Evolutionary conservation across 2,329 filamentous ascomycete species (phyloP).

Genomic region (Pseudogymnoascus sp.): DNA sequence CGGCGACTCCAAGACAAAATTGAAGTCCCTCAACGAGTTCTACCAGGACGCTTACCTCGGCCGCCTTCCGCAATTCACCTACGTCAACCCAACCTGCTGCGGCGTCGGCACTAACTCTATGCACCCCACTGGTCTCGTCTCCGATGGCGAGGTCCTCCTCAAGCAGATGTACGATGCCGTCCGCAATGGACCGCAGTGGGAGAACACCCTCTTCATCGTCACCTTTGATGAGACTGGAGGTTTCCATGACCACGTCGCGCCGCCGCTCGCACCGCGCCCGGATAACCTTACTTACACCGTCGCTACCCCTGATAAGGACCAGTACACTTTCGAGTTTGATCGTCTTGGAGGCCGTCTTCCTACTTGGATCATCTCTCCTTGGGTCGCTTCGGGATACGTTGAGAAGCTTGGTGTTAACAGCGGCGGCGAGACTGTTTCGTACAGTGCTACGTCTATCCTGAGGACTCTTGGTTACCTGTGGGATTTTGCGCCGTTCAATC

Average conservation of each 20-base stretch:
- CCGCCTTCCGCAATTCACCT: conserved; percentile 28
- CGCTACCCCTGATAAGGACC: conserved; percentile 27
- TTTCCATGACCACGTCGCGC: conserved; percentile 30
- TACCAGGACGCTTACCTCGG: conserved; percentile 28
- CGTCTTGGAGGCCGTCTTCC: conserved; percentile 35
- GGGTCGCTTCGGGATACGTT: conserved; percentile 34
- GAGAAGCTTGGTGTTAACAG: conserved; percentile 32
- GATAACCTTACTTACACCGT: conserved; percentile 30
- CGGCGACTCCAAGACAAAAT: conserved; percentile 24
- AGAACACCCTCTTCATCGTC: conserved; percentile 28
- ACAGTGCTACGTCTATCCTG: conserved; percentile 34
- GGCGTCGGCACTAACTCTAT: conserved; percentile 29
- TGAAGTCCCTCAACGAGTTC: conserved; percentile 27
- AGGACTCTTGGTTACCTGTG: conserved; percentile 35
- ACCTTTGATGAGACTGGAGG: conserved; percentile 31
- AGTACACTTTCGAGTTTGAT: conserved; percentile 33
- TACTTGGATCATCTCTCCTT: conserved; percentile 35
- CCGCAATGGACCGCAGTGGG: conserved; percentile 29
- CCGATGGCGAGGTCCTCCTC: conserved; percentile 29
- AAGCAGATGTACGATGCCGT: conserved; percentile 31
- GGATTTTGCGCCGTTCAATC: conserved; percentile 15
- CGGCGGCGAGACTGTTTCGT: conserved; percentile 25
- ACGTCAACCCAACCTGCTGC: conserved; percentile 33
- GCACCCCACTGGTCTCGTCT: conserved; percentile 29
- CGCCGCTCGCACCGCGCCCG: conserved; percentile 27